Conservation (phyloP, 192 early-diverging fungal genomes). For the Coemansia sp. region DNA sequence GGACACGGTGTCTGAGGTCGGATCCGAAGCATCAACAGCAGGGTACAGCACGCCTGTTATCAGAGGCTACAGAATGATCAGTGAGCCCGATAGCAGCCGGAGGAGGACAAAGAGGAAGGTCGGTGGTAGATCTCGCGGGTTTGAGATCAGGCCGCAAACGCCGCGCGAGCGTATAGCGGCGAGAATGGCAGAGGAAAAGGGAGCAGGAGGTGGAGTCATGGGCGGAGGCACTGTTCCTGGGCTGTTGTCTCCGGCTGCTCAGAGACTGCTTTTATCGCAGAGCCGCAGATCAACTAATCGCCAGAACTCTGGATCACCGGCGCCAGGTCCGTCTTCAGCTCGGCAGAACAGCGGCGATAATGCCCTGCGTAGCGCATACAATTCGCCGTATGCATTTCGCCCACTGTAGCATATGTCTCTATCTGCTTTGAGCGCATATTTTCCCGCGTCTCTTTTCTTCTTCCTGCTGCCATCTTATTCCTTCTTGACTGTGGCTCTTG, state of each 20-base stretch:
- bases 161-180: constrained; percentile 21
- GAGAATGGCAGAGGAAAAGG: background rate
- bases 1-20: constrained; percentile 5
- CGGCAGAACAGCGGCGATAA: too few species aligned
- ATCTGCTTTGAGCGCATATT: too few species aligned
- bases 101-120: too few species aligned
- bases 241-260: constrained; percentile 37
- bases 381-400: constrained; percentile 23
- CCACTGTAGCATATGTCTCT: background rate
- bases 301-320: too few species aligned
- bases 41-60: constrained; percentile 26
- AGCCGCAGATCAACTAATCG: too few species aligned
- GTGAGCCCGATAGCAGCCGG: too few species aligned
- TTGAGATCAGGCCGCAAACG: constrained; percentile 12
- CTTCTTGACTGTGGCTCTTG: too few species aligned
- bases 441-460: too few species aligned
- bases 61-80: constrained; percentile 31
- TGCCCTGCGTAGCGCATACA: constrained; percentile 20
- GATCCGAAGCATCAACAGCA: background rate
- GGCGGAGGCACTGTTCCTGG: background rate
- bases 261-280: constrained; percentile 18
- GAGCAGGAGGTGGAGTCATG: background rate
- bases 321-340: background rate
- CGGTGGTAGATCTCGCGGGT: constrained; percentile 3
- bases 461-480: too few species aligned